Conservation (phyloP, 2,329 filamentous ascomycete species). For the Akanthomyces uredinophilus region DNA sequence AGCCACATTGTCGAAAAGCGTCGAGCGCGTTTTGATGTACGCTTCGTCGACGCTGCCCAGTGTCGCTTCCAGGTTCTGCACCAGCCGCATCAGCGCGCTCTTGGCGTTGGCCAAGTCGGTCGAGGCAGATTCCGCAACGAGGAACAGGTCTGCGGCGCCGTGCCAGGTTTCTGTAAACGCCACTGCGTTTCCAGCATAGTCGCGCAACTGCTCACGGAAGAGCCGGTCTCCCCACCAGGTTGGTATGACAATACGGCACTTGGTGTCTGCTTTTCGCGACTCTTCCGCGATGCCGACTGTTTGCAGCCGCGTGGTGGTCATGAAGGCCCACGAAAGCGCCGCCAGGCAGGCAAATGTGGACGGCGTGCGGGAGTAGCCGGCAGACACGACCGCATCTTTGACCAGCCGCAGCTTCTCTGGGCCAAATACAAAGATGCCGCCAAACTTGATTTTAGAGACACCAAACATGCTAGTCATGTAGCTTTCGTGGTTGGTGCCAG, state of each 20-base stretch:
- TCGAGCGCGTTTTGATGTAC: conserved; percentile 34
- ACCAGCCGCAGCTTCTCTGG: conserved; percentile 30
- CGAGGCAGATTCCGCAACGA: conserved; percentile 17
- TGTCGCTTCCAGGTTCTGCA: conserved; percentile 24
- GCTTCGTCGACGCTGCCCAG: conserved; percentile 33
- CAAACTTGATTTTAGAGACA: conserved; percentile 29
- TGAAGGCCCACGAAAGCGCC: conserved; percentile 36
- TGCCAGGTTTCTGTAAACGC: conserved; percentile 32
- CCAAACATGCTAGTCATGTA: conserved; percentile 25
- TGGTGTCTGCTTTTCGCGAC: conserved; percentile 3
- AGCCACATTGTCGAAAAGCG: conserved; percentile 30
- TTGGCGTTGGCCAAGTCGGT: conserved; percentile 17
- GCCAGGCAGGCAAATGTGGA: conserved; percentile 38
- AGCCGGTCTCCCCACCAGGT: conserved; percentile 38
- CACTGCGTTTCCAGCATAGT: conserved; percentile 39
- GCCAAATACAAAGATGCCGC: conserved; percentile 38
- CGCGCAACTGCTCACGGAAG: conserved; percentile 24
- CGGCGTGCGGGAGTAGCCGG: conserved; percentile 9
- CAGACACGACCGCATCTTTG: conserved; percentile 20
- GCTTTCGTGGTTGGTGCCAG: conserved; percentile 32
- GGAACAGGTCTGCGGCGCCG: conserved; percentile 21
- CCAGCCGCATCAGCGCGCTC: conserved; percentile 25
- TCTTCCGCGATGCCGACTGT: background rate
- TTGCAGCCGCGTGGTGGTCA: conserved; percentile 29
- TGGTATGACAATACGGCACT: conserved; percentile 33